Percentiles rank a stretch among this genome's conserved stretches.
These are phyloP conservation scores for Chaetothyriales sp. DNA, from an alignment of 2,329 filamentous ascomycete genomes.

Conservation along the genomic window DNA sequence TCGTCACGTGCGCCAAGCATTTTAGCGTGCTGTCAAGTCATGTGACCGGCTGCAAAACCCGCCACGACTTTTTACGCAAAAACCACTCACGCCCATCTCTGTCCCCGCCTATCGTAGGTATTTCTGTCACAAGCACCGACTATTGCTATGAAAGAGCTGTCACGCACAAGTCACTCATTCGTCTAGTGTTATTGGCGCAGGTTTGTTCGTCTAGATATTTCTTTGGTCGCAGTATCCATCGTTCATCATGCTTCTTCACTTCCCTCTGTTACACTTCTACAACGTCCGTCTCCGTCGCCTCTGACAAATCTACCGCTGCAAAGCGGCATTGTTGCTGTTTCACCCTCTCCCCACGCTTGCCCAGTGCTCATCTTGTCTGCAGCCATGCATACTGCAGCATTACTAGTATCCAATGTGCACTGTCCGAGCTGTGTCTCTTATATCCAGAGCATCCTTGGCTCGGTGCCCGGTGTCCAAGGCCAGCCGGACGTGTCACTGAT, in stretches of 20 bases:
- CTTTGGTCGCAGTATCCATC: not conserved
- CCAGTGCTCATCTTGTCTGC: not conserved
- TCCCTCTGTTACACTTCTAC: not conserved
- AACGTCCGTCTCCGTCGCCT: slow-evolving; percentile 1
- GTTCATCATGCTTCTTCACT: not conserved
- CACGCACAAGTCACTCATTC: slow-evolving; percentile 12
- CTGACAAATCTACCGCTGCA: not conserved
- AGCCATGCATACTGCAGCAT: slow-evolving; percentile 20
- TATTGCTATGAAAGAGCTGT: not conserved
- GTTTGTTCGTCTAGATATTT: slow-evolving; percentile 2
- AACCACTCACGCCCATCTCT: slow-evolving; percentile 6
- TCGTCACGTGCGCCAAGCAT: not conserved
- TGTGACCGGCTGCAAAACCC: not conserved
- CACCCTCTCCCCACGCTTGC: not conserved
- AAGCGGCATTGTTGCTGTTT: not conserved
- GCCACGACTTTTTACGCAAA: slow-evolving; percentile 10
- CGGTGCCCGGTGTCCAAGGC: slow-evolving; percentile 22
- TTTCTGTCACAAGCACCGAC: slow-evolving; percentile 1
- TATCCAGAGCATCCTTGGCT: slow-evolving; percentile 28
- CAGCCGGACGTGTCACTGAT: slow-evolving; percentile 30
- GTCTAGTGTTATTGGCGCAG: not conserved
- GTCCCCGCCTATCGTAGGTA: not conserved
- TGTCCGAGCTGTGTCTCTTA: slow-evolving; percentile 34
- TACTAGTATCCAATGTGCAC: slow-evolving; percentile 35
- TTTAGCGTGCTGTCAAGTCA: not conserved